Evolutionary conservation across 306 rosid species (phyloP), one percentile per base, ranked within the genome.

Genomic region (Trifolium subterraneum): DNA sequence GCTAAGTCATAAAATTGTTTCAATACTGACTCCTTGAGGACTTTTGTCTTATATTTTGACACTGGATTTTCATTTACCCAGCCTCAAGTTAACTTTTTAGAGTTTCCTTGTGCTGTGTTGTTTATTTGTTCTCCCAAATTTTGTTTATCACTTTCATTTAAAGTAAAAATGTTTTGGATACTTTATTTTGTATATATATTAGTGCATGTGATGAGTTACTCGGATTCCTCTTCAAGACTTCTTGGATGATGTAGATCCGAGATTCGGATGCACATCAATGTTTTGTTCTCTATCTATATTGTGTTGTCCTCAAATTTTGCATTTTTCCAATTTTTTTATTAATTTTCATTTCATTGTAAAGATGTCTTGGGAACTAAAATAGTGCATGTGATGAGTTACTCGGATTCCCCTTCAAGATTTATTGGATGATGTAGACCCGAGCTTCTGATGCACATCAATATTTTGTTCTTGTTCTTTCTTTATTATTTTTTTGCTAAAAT

Each of bases 351-450:
- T 47, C 58, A 47, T 13, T 4, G 2, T n/a, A 0, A n/a, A 7
- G 12, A 56, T 8, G 0, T 7, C 7, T 19, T 20, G 1, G 38
- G 58, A 6, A 3, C 2, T 56, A 1, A 2, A 18, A 39, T 23
- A 58, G 55, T 64, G 87, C 82, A 77, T 54, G 71, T 82, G 90
- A 86, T 9, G 93, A 88, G 66, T 35, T 78, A 75, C 91, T 88
- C 86, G 88, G 93, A 85, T 90, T 90, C 93, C 91, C 90, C 90
- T 84, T 84, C 92, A 87, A 72, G 90, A 74, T 82, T 56, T 79
- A 44, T 7, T 69, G 92, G 77, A 81, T 88, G 97, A 84, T 89
- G 98, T 83, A 81, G 70, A 59, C 72, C 73, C 87, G 91, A 89
- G 97, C 60, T 72, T 84, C 94, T 83, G 94, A 89, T 89, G 88